Percentiles rank a stretch among this genome's conserved stretches.
Evolutionary conservation across 2,329 filamentous ascomycete genomes (phyloP).

Genomic region (Ophiocordyceps unilateralis): DNA sequence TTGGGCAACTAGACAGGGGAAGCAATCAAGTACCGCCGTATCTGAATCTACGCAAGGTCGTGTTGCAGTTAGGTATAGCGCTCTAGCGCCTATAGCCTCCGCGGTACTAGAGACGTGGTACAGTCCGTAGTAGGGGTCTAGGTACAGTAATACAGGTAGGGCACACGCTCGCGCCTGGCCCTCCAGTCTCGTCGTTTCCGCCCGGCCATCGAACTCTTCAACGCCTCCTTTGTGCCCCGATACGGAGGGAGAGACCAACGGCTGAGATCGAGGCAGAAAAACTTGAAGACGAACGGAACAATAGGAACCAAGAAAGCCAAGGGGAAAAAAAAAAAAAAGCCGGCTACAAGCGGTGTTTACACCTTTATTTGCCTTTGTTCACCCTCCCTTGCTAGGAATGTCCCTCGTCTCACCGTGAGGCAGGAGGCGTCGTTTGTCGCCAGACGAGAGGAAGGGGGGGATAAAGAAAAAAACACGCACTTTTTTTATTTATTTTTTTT

Average conservation of each 20-base stretch:
- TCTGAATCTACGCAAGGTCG: too few species aligned
- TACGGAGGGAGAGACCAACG: too few species aligned
- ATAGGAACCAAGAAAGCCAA: too few species aligned
- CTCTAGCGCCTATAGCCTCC: background rate
- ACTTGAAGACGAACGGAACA: too few species aligned
- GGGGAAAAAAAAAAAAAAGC: background rate
- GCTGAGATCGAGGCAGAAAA: too few species aligned
- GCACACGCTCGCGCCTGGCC: background rate
- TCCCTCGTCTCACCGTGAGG: constrained; percentile 1
- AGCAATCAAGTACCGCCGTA: background rate
- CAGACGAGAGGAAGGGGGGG: background rate
- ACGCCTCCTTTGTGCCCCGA: too few species aligned
- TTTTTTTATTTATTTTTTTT: background rate
- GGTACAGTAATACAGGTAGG: background rate
- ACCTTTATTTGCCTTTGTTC: background rate
- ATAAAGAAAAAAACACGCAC: background rate
- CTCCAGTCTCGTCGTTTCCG: background rate
- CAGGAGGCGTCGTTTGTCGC: background rate
- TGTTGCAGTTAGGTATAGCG: background rate
- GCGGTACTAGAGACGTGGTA: too few species aligned
- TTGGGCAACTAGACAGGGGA: background rate
- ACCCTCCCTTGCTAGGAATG: constrained; percentile 1
- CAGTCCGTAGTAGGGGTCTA: too few species aligned
- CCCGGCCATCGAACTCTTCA: too few species aligned
- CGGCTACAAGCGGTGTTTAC: background rate